Conservation (phyloP, 2,329 filamentous ascomycete genomes). For the Phoma sp. region DNA sequence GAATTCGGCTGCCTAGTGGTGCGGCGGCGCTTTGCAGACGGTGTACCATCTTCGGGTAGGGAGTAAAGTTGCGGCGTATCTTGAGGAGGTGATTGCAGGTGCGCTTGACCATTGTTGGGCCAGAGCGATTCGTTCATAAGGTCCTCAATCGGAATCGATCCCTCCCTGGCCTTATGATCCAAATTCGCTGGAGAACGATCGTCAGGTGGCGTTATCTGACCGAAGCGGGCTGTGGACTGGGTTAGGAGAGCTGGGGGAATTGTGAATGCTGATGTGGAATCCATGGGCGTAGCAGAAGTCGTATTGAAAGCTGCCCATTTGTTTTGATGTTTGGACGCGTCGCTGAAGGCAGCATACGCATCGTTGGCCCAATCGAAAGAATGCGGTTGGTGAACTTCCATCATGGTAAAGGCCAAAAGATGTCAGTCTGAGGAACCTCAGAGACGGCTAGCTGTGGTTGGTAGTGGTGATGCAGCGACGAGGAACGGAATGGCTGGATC, state of each 20-base stretch:
- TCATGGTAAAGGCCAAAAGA: slow-evolving; percentile 15
- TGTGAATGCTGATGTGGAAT: slow-evolving; percentile 24
- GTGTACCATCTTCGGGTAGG: slow-evolving; percentile 13
- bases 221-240: slow-evolving; percentile 39
- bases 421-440: not conserved
- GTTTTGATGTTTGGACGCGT: slow-evolving; percentile 19
- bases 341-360: slow-evolving; percentile 32
- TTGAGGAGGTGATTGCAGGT: slow-evolving; percentile 1
- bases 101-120: slow-evolving; percentile 14
- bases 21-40: slow-evolving; percentile 37
- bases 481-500: not conserved
- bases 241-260: slow-evolving; percentile 39
- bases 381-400: slow-evolving; percentile 27
- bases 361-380: slow-evolving; percentile 39
- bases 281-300: slow-evolving; percentile 7
- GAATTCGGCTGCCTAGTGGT: slow-evolving; percentile 24
- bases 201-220: slow-evolving; percentile 47
- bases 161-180: slow-evolving; percentile 18
- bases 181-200: slow-evolving; percentile 39
- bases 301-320: slow-evolving; percentile 33
- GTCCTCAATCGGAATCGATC: slow-evolving; percentile 38
- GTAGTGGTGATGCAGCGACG: no score
- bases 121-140: slow-evolving; percentile 38
- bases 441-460: not conserved
- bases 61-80: slow-evolving; percentile 14